Evolutionary conservation across 495 filamentous ascomycete genomes (phyloP).

Genomic region (Diplogelasinospora grovesii): DNA sequence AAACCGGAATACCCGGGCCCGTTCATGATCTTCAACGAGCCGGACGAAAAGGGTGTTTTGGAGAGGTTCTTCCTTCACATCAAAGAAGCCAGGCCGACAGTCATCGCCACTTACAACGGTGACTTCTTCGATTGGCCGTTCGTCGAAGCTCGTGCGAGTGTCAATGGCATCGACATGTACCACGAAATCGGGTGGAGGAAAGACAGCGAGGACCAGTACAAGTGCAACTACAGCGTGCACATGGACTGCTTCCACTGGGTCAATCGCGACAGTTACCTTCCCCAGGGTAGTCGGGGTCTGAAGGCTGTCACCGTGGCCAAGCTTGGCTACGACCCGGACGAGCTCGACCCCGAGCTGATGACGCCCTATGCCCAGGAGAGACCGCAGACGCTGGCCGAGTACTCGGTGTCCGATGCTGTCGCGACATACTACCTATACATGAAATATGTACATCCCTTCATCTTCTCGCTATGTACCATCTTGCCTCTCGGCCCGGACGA

Average conservation of each 20-base stretch:
- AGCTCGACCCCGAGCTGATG: constrained; percentile 97
- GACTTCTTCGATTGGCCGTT: constrained; percentile 99
- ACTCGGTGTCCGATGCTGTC: constrained; percentile 98
- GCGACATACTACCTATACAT: constrained; percentile 99
- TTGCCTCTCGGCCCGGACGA: constrained; percentile 90
- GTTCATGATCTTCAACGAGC: constrained; percentile 98
- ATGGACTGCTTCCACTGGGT: constrained; percentile 99
- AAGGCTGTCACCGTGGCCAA: constrained; percentile 98
- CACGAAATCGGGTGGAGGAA: constrained; percentile 94
- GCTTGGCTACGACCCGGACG: constrained; percentile 95
- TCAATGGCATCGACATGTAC: constrained; percentile 99
- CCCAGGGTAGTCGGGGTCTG: constrained; percentile 92
- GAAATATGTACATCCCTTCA: constrained; percentile 99
- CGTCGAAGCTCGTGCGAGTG: constrained; percentile 85
- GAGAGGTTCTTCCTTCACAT: constrained; percentile 94
- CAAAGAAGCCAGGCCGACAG: constrained; percentile 88
- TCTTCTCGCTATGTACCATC: constrained; percentile 97
- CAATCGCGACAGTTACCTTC: constrained; percentile 95
- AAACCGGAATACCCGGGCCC: constrained; percentile 91
- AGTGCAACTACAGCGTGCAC: constrained; percentile 89
- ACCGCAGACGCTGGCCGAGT: constrained; percentile 90
- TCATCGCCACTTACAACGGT: constrained; percentile 99
- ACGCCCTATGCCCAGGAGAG: constrained; percentile 86
- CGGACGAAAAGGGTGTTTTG: constrained; percentile 78
- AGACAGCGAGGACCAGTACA: constrained; percentile 91